phyloP scores from a whole-genome alignment of 1,284 basidiomycete species.

The Wallemia mellicola region DNA sequence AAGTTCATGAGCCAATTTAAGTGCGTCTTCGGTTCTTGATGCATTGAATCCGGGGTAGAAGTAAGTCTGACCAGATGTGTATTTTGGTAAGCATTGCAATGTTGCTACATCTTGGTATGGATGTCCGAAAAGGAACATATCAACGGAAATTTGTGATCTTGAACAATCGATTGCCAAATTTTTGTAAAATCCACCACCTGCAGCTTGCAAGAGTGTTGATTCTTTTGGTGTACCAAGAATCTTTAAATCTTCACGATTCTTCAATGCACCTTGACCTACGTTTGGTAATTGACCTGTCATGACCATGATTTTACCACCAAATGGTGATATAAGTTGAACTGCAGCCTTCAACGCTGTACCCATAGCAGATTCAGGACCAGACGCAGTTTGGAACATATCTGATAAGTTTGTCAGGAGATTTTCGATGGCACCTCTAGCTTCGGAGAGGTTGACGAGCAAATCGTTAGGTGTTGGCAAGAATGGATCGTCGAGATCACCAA shows the following conservation, averaged over 20 bases:
- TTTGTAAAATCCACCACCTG: conserved; percentile 75
- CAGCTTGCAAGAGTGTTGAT: conserved; percentile 56
- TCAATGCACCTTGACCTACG: conserved; percentile 65
- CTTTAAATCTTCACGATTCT: conserved; percentile 89
- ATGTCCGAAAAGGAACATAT: conserved; percentile 94
- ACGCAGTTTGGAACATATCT: conserved; percentile 91
- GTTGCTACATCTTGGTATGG: conserved; percentile 88
- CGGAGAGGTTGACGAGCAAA: conserved; percentile 70
- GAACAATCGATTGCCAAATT: conserved; percentile 97
- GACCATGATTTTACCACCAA: conserved; percentile 88
- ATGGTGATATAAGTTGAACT: conserved; percentile 75
- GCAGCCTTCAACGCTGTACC: conserved; percentile 90
- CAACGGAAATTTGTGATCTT: conserved; percentile 81
- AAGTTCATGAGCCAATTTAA: conserved; percentile 95
- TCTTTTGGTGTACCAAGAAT: conserved; percentile 86
- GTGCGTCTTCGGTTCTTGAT: conserved; percentile 65
- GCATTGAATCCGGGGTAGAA: conserved; percentile 98
- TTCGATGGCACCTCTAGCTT: conserved; percentile 55
- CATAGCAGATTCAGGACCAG: conserved; percentile 66
- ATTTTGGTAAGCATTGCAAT: conserved; percentile 68
- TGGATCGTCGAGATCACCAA: conserved; percentile 85
- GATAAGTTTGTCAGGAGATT: conserved; percentile 48
- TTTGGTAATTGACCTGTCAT: conserved; percentile 64
- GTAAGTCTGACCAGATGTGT: conserved; percentile 93
- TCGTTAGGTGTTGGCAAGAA: conserved; percentile 93